Conservation (phyloP, 2,329 filamentous ascomycete species). For the Apiospora pterosperma region DNA sequence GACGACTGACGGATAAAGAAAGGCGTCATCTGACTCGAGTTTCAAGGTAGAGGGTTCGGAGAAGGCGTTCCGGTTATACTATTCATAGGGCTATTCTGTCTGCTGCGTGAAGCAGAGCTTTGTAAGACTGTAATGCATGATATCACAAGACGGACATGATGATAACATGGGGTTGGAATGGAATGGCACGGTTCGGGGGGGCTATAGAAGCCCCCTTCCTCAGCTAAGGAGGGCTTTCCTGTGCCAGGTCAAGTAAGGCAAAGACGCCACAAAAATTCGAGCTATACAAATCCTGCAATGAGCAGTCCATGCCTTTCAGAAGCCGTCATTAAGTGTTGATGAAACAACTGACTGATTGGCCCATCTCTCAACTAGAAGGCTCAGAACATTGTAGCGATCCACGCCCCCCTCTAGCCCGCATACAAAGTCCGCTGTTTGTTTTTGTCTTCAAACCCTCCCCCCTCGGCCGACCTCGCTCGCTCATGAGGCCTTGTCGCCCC, state of each 20-base stretch:
- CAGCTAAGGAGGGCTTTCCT: background rate
- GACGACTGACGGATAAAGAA: background rate
- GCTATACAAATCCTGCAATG: background rate
- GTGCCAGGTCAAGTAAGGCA: background rate
- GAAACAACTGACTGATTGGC: too few relatives aligned
- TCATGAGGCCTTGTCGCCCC: background rate
- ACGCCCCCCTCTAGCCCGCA: too few relatives aligned
- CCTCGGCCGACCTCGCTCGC: too few relatives aligned
- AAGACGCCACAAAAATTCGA: background rate
- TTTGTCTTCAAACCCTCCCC: too few relatives aligned
- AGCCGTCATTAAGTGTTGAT: background rate
- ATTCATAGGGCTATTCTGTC: background rate
- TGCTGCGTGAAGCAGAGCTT: background rate
- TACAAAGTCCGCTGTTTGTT: too few relatives aligned
- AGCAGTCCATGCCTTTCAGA: background rate
- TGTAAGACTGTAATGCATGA: conserved; percentile 3
- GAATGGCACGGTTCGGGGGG: background rate
- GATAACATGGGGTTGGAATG: background rate
- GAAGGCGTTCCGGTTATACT: background rate
- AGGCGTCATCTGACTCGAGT: background rate
- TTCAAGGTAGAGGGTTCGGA: background rate
- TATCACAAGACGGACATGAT: background rate
- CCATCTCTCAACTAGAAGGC: too few relatives aligned
- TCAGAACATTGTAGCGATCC: too few relatives aligned
- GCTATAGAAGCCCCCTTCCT: background rate